Conservation (phyloP, 2,329 filamentous ascomycete species). For the Berkeleyomyces rouxiae region DNA sequence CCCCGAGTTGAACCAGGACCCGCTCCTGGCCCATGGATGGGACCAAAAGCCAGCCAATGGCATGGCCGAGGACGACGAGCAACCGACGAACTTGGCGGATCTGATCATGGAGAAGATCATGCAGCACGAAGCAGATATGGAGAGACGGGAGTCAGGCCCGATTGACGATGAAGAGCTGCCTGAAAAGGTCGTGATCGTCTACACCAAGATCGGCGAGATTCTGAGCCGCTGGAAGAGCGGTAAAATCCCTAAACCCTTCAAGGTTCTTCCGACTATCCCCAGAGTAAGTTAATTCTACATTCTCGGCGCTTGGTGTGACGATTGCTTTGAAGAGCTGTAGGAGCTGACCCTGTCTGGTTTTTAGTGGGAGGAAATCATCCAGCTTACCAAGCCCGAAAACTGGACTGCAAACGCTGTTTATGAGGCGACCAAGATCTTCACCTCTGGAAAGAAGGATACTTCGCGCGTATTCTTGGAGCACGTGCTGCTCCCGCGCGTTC, state of each 20-base stretch:
- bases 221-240: slow-evolving; percentile 13
- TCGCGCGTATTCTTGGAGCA: slow-evolving; percentile 76
- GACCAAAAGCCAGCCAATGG: slow-evolving; percentile 29
- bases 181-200: slow-evolving; percentile 84
- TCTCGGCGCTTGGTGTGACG: not conserved
- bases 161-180: slow-evolving; percentile 78
- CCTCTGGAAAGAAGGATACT: slow-evolving; percentile 62
- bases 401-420: slow-evolving; percentile 65
- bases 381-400: slow-evolving; percentile 62
- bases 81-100: slow-evolving; percentile 70
- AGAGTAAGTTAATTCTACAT: slow-evolving; percentile 14
- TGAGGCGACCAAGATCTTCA: slow-evolving; percentile 82
- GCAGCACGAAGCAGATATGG: slow-evolving; percentile 61
- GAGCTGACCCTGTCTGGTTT: not conserved
- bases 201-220: slow-evolving; percentile 44
- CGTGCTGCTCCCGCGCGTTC: slow-evolving; percentile 76
- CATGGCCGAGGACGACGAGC: slow-evolving; percentile 27
- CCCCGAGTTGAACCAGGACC: slow-evolving; percentile 52
- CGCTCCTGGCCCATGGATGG: slow-evolving; percentile 52
- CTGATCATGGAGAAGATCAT: slow-evolving; percentile 91
- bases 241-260: slow-evolving; percentile 86
- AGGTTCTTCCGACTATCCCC: slow-evolving; percentile 81
- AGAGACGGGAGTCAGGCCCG: slow-evolving; percentile 22
- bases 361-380: slow-evolving; percentile 74
- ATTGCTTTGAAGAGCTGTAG: not conserved